A percentile compares a stretch with the other conserved stretches of the same genome.
phyloP scores from a whole-genome alignment of 495 filamentous ascomycete species.

The Aspergillus avenaceus region DNA sequence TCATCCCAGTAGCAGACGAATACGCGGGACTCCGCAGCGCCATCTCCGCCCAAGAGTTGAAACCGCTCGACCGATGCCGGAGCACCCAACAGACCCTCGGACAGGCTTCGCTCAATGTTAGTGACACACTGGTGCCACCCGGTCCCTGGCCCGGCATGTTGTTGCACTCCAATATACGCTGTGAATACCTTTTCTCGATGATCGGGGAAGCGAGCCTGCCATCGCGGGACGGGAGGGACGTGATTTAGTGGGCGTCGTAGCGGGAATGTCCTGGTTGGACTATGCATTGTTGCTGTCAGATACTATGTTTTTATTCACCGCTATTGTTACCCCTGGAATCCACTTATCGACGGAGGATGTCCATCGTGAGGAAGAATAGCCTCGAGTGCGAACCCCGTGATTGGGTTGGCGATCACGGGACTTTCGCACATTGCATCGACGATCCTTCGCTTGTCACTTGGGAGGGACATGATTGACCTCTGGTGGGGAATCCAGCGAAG shows the following conservation, averaged over 20 bases:
- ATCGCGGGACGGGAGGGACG: conserved; percentile 10
- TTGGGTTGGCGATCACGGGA: too few species aligned
- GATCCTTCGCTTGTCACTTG: too few species aligned
- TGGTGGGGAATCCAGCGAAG: too few species aligned
- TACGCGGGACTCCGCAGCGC: background rate
- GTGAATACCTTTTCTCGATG: conserved; percentile 9
- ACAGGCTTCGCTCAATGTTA: conserved; percentile 6
- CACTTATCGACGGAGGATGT: too few species aligned
- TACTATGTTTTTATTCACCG: too few species aligned
- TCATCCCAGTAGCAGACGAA: conserved; percentile 18
- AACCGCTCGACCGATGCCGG: conserved; percentile 10
- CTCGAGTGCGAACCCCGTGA: too few species aligned
- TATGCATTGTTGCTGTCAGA: background rate
- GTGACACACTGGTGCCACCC: background rate
- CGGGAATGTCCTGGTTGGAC: background rate
- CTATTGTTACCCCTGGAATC: too few species aligned
- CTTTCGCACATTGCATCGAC: too few species aligned
- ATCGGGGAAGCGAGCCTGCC: conserved; percentile 5
- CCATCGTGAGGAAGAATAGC: too few species aligned
- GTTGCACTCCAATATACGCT: conserved; percentile 16
- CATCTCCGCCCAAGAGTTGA: conserved; percentile 11
- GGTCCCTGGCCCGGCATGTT: background rate
- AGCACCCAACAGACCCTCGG: background rate
- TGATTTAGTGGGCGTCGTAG: conserved; percentile 6
- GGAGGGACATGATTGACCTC: too few species aligned